Base-by-base conservation (phyloP, 352 stramenopile genomes). In the Pythium chondricola region DNA sequence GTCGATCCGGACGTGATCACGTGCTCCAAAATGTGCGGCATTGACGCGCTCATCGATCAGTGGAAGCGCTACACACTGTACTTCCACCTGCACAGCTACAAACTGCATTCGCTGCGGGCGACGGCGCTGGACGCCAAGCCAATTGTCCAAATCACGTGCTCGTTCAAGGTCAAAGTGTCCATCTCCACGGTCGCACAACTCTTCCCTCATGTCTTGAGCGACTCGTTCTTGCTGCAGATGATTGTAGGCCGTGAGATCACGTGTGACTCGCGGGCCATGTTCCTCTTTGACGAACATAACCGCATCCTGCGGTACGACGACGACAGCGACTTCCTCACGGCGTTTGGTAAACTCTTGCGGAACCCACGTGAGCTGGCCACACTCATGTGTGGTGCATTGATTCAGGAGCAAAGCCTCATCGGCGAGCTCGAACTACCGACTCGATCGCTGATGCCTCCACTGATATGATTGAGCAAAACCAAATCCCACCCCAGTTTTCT, bases 271-370 rank as follows among this genome's bases (percentile, higher is more conserved):
- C 47, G 48, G 29, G 48, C 65, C 32, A 54, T 57, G 32, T 61
- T 61, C 18, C 35, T 49, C 22, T 63, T 68, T 26, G 35, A 63
- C 33, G 24, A 46, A n/a, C 43, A 58, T 31, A 41, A 48, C 29
- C 40, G 43, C 25, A 63, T 67, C 39, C 30, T 52, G 14, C 53
- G 53, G 3, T 60, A 67, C 40, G 52, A 60, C 41, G 59, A 63
- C 36, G 36, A 55, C 18, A 63, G 49, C 38, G 58, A 67, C 39
- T 62, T 67, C 49, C 44, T 67, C 30, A 45, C 44, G n/a, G 50
- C 50, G 9, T 58, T 58, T 43, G 16, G 29, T 24, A 13, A 18
- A 13, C 11, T 49, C 8, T 9, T 51, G 22, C 20, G 35, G n/a
- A 22, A 51, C 17, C 27, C 39, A 13, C 24, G 21, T n/a, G 11